Evolutionary conservation across 2,329 filamentous ascomycete genomes (phyloP), one percentile per base, ranked within the genome.

Genomic region (Neopestalotiopsis clavispora): DNA sequence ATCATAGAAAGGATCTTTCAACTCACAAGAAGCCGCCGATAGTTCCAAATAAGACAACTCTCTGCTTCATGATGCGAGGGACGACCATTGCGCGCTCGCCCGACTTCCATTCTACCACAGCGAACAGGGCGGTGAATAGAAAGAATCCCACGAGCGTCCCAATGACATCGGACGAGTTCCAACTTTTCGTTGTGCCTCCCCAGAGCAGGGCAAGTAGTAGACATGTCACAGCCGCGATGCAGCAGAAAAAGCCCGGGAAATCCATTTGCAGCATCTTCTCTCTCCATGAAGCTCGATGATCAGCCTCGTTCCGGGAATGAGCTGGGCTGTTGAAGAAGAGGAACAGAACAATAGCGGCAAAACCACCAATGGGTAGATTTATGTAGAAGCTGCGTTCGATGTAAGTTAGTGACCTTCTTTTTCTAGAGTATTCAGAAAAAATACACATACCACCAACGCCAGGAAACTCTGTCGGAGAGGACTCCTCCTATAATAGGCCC

Each of bases 401-500:
- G 14, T 40, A 6, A 61, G 59, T 9, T 61, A 10, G 9, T 42
- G 13, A 13, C 34, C 13, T 30, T 42, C 14, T 20, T 45, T 17
- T n/a, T 32, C 38, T 9, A 49, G 5, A 38, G 17, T 28, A 49
- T 42, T 20, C 38, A 30, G 12, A 57, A 9, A 17, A 49, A 10
- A 52, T 28, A 17, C 10, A 12, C 32, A 42, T 17, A 23, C 57
- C 85, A 87, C 85, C 85, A 87, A 32, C 85, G 78, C 86, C 86
- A 87, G 9, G 83, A 84, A 3, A 80, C 77, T 28, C 83, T 78
- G 34, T 87, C 81, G 1, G 85, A 84, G 52, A 87, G 85, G 6
- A 76, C 84, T 23, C 85, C 85, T 5, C 85, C 85, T 4, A 86
- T 77, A 14, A 88, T 74, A 7, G 86, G 86, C 0, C 85, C 86